Evolutionary conservation across 441 rosid species (phyloP).

Genomic region (Pelargonium fulgidum): DNA sequence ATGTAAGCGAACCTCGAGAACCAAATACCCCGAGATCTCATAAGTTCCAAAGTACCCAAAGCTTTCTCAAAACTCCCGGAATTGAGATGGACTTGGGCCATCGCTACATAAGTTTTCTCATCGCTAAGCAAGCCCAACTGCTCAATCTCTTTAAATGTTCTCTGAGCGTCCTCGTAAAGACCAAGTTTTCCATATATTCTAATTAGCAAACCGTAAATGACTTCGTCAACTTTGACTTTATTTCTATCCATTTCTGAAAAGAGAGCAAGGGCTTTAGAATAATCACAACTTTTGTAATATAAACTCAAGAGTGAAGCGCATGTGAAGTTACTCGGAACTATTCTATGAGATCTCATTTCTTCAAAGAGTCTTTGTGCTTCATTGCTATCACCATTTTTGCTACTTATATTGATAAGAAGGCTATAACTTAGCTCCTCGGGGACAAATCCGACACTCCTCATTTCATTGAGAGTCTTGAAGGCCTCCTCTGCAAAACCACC

Average conservation of each 20-base stretch:
- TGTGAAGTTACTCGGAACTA: constrained; percentile 78
- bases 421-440: constrained; percentile 84
- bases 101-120: constrained; percentile 84
- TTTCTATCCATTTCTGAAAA: constrained; percentile 69
- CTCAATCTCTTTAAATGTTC: constrained; percentile 55
- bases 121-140: constrained; percentile 52
- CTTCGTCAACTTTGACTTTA: constrained; percentile 66
- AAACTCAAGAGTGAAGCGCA: constrained; percentile 83
- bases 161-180: constrained; percentile 67
- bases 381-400: constrained; percentile 49
- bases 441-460: constrained; percentile 53
- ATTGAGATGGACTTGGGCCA: constrained; percentile 80
- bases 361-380: constrained; percentile 55
- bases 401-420: constrained; percentile 51
- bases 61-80: constrained; percentile 65
- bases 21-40: constrained; percentile 63
- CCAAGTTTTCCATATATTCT: constrained; percentile 89
- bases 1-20: constrained; percentile 76
- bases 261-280: constrained; percentile 75
- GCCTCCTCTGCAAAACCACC: constrained; percentile 55
- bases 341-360: constrained; percentile 60
- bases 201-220: constrained; percentile 77
- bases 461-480: constrained; percentile 50
- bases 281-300: constrained; percentile 66
- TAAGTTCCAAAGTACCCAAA: constrained; percentile 45